These are phyloP conservation scores for Arabidopsis arenosa DNA, from an alignment of 345 rosid species.

Conservation along the genomic window DNA sequence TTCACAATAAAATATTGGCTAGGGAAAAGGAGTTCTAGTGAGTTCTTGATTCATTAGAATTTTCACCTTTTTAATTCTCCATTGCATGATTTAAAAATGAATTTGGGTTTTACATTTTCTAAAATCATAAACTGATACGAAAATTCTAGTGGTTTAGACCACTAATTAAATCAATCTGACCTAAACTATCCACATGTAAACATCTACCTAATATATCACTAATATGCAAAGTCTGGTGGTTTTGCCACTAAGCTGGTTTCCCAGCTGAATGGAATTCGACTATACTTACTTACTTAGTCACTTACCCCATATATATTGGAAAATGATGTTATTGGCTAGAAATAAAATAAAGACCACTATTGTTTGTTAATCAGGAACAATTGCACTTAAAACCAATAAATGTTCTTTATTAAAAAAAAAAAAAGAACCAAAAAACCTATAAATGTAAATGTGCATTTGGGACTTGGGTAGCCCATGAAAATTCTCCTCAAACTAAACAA, in stretches of 20 bases:
- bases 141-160: not conserved
- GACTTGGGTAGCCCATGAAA: not conserved
- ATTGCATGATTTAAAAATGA: not conserved
- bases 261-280: conserved; percentile 23
- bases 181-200: conserved; percentile 38
- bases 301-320: not conserved
- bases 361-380: conserved; percentile 3
- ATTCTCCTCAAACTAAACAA: conserved; percentile 17
- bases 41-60: conserved; percentile 19
- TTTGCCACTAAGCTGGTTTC: conserved; percentile 27
- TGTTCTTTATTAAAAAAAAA: not conserved
- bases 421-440: not conserved
- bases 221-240: conserved; percentile 33
- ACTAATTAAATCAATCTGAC: conserved; percentile 32
- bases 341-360: not conserved
- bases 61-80: not conserved
- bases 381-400: not conserved
- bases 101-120: not conserved
- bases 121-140: conserved; percentile 2
- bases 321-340: not conserved
- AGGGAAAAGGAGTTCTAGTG: conserved; percentile 4
- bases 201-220: conserved; percentile 25
- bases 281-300: not conserved
- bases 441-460: not conserved
- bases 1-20: conserved; percentile 15